These are phyloP conservation scores for Paspalum notatum DNA, from an alignment of 176 grass and related monocot genomes.

Conservation along the genomic window DNA sequence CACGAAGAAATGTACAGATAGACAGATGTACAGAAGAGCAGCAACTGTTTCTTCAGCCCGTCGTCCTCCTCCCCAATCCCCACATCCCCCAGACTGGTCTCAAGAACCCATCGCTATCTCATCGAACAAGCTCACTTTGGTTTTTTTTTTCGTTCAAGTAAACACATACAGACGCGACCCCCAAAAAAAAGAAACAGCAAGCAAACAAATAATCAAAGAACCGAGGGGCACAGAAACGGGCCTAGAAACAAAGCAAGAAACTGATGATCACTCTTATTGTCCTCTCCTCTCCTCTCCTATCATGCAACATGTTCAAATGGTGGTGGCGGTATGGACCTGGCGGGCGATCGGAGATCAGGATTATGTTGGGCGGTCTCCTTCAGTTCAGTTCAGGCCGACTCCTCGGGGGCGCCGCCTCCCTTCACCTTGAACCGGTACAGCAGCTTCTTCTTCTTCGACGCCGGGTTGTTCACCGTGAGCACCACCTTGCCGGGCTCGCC, in stretches of 20 bases:
- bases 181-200: conserved; percentile 49
- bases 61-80: not conserved
- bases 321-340: conserved; percentile 65
- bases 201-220: conserved; percentile 87
- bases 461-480: conserved; percentile 62
- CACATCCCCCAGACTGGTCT: not conserved
- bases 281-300: conserved; percentile 48
- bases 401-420: conserved; percentile 46
- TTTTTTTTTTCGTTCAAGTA: conserved; percentile 29
- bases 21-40: conserved; percentile 53
- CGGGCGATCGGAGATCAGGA: conserved; percentile 25
- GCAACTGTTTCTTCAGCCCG: conserved; percentile 39
- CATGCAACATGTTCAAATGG: conserved; percentile 60
- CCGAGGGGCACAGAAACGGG: conserved; percentile 31
- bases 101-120: conserved; percentile 53
- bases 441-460: conserved; percentile 97
- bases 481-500: conserved; percentile 76
- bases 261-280: conserved; percentile 35
- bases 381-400: too few relatives aligned
- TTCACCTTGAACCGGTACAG: conserved; percentile 85
- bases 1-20: conserved; percentile 65
- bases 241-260: conserved; percentile 16
- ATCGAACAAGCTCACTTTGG: conserved; percentile 52
- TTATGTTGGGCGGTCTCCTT: not conserved
- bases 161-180: conserved; percentile 58